Conservation (phyloP, 2,329 filamentous ascomycete species). For the Lachnellula occidentalis region DNA sequence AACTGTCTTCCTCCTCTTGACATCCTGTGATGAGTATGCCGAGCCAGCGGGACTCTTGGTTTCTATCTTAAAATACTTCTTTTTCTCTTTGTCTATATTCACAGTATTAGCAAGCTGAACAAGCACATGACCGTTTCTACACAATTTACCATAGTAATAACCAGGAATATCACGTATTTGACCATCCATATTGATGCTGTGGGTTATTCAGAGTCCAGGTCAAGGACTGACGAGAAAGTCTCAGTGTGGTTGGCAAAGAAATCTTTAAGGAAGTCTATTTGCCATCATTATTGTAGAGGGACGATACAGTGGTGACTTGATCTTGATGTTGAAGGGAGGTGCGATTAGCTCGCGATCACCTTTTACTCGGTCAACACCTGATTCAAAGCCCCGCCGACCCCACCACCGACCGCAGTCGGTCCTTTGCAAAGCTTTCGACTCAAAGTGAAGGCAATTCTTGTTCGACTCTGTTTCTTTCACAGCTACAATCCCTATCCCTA, state of each 20-base stretch:
- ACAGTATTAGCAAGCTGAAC: not conserved
- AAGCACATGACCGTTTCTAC: not conserved
- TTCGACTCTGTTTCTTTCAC: constrained; percentile 1
- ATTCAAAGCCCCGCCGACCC: not conserved
- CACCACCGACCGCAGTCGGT: not conserved
- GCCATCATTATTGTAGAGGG: not conserved
- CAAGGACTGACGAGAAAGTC: not conserved
- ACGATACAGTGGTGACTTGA: no score
- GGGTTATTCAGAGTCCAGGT: no score
- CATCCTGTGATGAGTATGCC: constrained; percentile 51
- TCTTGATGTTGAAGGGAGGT: not conserved
- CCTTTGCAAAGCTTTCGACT: not conserved
- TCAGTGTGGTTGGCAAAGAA: constrained; percentile 1
- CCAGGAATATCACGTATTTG: constrained; percentile 40
- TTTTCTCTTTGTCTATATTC: constrained; percentile 48
- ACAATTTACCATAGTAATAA: constrained; percentile 46
- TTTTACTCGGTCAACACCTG: not conserved
- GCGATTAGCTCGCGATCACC: not conserved
- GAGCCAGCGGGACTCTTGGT: constrained; percentile 41
- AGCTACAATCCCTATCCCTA: not conserved
- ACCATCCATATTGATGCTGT: not conserved
- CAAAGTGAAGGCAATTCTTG: not conserved
- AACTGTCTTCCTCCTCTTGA: constrained; percentile 50
- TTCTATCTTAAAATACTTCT: constrained; percentile 65
- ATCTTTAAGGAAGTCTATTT: not conserved